Conservation (phyloP, 139 green algal genomes). For the Chlorella sp. region DNA sequence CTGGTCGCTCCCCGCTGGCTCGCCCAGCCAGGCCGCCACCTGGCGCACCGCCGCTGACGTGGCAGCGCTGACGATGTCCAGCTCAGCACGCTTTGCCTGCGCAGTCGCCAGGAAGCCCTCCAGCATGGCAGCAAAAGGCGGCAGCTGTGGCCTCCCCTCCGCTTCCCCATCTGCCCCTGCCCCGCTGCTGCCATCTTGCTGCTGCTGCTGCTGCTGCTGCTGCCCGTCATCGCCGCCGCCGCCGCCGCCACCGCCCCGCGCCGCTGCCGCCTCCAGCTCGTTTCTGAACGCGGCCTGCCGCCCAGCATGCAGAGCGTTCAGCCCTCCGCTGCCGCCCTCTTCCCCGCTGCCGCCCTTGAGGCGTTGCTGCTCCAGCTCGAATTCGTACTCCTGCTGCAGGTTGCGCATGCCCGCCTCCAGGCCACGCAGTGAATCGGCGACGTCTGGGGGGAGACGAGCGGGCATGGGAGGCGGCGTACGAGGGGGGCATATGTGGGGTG, state of each 20-base stretch:
- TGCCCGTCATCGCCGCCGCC: not conserved
- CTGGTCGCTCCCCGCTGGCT: not conserved
- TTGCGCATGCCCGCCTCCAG: conserved; percentile 40
- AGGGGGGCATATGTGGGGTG: not conserved
- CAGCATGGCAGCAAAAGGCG: conserved; percentile 39
- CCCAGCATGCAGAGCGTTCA: not conserved
- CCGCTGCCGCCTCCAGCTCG: conserved; percentile 25
- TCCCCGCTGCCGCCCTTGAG: not conserved
- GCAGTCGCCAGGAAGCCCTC: conserved; percentile 27
- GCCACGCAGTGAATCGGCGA: conserved; percentile 42
- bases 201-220: not conserved
- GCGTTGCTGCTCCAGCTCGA: conserved; percentile 16
- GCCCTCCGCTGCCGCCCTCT: conserved; percentile 2
- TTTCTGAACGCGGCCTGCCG: conserved; percentile 35
- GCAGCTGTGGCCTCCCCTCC: not conserved
- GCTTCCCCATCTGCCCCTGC: not conserved
- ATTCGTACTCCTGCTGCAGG: conserved; percentile 30
- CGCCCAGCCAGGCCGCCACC: conserved; percentile 41
- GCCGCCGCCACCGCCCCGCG: not conserved
- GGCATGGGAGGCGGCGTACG: not conserved
- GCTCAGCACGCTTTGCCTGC: not conserved
- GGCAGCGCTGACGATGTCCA: not conserved
- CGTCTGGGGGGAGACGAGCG: conserved; percentile 13
- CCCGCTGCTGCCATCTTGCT: not conserved
- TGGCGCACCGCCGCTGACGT: conserved; percentile 10